phyloP scores from a whole-genome alignment of 2,329 filamentous ascomycete genomes.

The Ambrosiella cleistominuta region DNA sequence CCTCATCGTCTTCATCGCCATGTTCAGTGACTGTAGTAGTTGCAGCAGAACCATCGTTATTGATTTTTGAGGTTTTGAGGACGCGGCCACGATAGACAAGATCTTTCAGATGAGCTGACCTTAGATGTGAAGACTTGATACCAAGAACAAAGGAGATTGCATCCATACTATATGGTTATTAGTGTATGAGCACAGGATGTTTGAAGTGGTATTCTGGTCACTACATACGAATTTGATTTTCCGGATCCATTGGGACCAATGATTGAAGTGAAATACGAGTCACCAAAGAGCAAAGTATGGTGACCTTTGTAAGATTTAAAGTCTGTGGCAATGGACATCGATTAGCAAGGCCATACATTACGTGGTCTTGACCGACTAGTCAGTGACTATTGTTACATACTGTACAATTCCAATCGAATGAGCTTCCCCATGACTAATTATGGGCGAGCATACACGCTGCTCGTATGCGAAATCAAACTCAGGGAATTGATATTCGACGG shows the following conservation, averaged over 20 bases:
- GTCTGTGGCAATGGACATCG: slow-evolving; percentile 34
- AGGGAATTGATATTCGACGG: neutral
- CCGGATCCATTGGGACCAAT: slow-evolving; percentile 99
- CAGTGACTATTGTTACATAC: slow-evolving; percentile 31
- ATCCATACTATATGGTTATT: slow-evolving; percentile 55
- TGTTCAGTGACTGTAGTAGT: slow-evolving; percentile 43
- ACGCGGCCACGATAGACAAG: slow-evolving; percentile 92
- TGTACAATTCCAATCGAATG: slow-evolving; percentile 83
- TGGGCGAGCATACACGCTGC: slow-evolving; percentile 4
- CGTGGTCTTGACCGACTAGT: too few species aligned
- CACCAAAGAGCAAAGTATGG: slow-evolving; percentile 82
- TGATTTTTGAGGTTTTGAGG: slow-evolving; percentile 79
- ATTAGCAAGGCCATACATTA: neutral
- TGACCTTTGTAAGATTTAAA: slow-evolving; percentile 99
- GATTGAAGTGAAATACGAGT: slow-evolving; percentile 97
- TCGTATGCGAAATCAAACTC: neutral
- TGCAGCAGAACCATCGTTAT: slow-evolving; percentile 67
- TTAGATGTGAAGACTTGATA: slow-evolving; percentile 95
- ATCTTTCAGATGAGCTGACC: slow-evolving; percentile 83
- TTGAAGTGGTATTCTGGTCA: neutral
- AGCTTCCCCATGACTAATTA: slow-evolving; percentile 73
- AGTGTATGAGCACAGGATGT: neutral
- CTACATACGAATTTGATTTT: slow-evolving; percentile 83
- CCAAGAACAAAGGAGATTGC: slow-evolving; percentile 97
- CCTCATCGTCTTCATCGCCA: slow-evolving; percentile 42